phyloP scores from a whole-genome alignment of 106 monocot species.

The Dioscorea zingiberensis region DNA sequence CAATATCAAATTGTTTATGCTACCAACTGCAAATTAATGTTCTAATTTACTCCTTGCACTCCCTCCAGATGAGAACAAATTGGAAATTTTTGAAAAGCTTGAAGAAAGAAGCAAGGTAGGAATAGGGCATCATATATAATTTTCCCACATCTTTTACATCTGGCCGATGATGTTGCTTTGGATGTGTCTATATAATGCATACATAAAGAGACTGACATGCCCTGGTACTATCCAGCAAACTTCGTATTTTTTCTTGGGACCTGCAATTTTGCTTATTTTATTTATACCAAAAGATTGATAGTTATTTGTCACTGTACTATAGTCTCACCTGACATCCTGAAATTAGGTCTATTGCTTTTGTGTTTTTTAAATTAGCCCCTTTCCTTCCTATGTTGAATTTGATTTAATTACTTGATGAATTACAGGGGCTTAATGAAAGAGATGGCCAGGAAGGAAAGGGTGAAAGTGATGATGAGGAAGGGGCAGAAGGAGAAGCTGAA shows the following conservation, averaged over 20 bases:
- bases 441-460: slow-evolving; percentile 18
- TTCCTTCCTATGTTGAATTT: neutral
- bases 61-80: too few relatives aligned
- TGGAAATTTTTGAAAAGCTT: slow-evolving; percentile 39
- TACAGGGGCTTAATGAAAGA: slow-evolving; percentile 30
- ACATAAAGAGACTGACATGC: neutral
- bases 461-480: slow-evolving; percentile 31
- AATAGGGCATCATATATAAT: too few relatives aligned
- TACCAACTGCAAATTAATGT: too few relatives aligned
- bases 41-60: too few relatives aligned
- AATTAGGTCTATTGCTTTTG: neutral
- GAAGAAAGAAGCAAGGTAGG: slow-evolving; percentile 54
- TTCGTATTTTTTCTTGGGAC: too few relatives aligned
- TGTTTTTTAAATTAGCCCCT: too few relatives aligned
- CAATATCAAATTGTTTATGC: neutral
- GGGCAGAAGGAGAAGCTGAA: slow-evolving; percentile 21
- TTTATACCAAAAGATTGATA: too few relatives aligned
- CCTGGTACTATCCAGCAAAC: neutral
- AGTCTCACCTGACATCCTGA: neutral
- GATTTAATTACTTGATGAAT: neutral
- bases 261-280: too few relatives aligned
- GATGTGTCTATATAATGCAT: neutral
- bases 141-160: too few relatives aligned
- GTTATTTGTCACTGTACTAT: too few relatives aligned
- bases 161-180: neutral